Conservation (phyloP, 2,329 filamentous ascomycete species). For the Pezicula carpinea region DNA sequence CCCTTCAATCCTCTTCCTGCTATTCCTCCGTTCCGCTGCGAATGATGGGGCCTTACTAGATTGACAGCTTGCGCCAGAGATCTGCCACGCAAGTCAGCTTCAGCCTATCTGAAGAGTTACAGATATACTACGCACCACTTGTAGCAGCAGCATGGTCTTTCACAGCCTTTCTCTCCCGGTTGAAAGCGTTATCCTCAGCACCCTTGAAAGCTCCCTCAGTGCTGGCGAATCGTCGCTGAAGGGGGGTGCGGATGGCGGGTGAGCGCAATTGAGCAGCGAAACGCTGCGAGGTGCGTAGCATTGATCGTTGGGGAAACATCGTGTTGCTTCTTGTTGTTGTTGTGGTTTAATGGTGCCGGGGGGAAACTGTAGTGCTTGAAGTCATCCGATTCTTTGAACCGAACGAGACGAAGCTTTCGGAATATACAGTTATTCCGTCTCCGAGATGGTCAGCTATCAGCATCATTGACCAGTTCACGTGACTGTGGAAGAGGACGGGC, state of each 20-base stretch:
- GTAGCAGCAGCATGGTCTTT: constrained; percentile 85
- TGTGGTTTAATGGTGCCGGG: constrained; percentile 18
- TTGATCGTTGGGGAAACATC: constrained; percentile 62
- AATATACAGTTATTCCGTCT: neutral
- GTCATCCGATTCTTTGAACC: neutral
- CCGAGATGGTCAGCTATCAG: too few relatives aligned
- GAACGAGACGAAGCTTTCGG: constrained; percentile 24
- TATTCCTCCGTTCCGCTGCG: neutral
- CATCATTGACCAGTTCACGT: too few relatives aligned
- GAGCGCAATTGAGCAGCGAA: constrained; percentile 53
- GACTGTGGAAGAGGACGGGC: neutral
- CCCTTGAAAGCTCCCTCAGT: constrained; percentile 52
- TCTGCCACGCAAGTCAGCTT: constrained; percentile 50
- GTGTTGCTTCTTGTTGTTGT: constrained; percentile 27
- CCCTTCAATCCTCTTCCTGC: neutral
- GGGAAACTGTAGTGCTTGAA: constrained; percentile 6
- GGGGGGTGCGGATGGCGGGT: constrained; percentile 46
- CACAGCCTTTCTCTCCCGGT: constrained; percentile 84
- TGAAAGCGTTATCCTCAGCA: constrained; percentile 80
- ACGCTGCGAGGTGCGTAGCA: constrained; percentile 60
- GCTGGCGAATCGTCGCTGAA: constrained; percentile 70
- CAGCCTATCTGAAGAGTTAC: neutral
- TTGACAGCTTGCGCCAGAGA: constrained; percentile 91
- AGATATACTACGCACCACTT: constrained; percentile 58
- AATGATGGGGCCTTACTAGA: constrained; percentile 69